Percentiles rank a stretch among this genome's conserved stretches.
phyloP scores from a whole-genome alignment of 306 rosid genomes.

The Cicer yamashitae region DNA sequence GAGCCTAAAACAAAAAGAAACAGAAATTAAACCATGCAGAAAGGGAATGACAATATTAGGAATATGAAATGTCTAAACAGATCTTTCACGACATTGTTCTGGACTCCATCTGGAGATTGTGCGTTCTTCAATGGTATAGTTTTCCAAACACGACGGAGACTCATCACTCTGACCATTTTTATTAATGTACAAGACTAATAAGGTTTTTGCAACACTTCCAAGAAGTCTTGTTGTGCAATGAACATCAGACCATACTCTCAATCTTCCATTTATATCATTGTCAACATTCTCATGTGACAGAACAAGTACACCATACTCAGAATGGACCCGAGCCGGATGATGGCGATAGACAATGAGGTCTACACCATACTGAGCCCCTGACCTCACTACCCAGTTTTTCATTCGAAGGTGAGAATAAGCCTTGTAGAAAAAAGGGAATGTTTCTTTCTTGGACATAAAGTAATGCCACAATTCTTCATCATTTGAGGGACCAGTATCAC shows the following conservation, averaged over 20 bases:
- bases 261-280: constrained; percentile 52
- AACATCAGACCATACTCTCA: constrained; percentile 79
- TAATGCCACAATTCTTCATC: constrained; percentile 61
- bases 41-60: background rate
- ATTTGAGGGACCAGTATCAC: constrained; percentile 33
- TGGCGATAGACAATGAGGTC: constrained; percentile 78
- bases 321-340: constrained; percentile 76
- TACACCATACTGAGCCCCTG: constrained; percentile 74
- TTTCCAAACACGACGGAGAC: constrained; percentile 51
- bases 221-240: constrained; percentile 70
- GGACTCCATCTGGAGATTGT: constrained; percentile 69
- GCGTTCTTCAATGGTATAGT: constrained; percentile 56
- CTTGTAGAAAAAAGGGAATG: constrained; percentile 66
- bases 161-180: constrained; percentile 48
- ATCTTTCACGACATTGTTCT: constrained; percentile 61
- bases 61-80: constrained; percentile 11
- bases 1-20: constrained; percentile 5
- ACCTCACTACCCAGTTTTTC: constrained; percentile 79
- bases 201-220: constrained; percentile 70
- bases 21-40: background rate
- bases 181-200: constrained; percentile 58
- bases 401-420: constrained; percentile 71
- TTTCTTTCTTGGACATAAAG: constrained; percentile 58
- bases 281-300: constrained; percentile 48
- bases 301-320: constrained; percentile 82